Evolutionary conservation across 208 protist species (phyloP), one percentile per base, ranked within the genome.

Genomic region (Acanthamoeba healyi): DNA sequence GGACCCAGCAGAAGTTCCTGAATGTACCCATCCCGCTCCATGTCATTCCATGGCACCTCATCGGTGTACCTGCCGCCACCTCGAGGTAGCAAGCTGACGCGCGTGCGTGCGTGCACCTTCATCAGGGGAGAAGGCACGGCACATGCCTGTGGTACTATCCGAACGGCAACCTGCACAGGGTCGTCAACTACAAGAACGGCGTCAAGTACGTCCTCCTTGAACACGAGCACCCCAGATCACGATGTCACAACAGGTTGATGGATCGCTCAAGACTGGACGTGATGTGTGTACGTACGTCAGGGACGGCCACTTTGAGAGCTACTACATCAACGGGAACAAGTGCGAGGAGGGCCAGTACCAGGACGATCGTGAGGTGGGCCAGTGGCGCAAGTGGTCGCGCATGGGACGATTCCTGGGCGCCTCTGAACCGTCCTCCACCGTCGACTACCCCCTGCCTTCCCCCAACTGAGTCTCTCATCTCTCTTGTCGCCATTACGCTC

Each of bases 321-420:
- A 44, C 82, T 70, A 90, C 36, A 46, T 54, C 19, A 67, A 38
- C 32, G 82, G 82, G 2, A 26, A 26, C 24, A 61, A 61, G 54
- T 51, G 56, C 82, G 82, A 90, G 56, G 54, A 90, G 36, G 82
- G 82, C 54, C 17, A 49, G 24, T 90, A 90, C 40, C n/a, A 42
- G 32, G 19, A 70, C 24, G 82, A 70, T 17, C 26, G 46, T 17
- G 54, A 90, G 56, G 82, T 90, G 36, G 82, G 82, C 22, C 7
- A 40, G 36, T 90, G 82, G 82, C 56, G 54, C 54, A 90, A 90
- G 54, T 84, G 74, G 74, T 84, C 74, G 2, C 36, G 74, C n/a
- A 46, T 84, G 42, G 74, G 74, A 3, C 74, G 56, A 38, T 56
- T 58, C 74, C 74, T 84, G n/a, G 74, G 74, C 38, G 2, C 10